Percentiles rank a stretch among this genome's conserved stretches.
These are phyloP conservation scores for Diophrys sp. DNA, from an alignment of 73 alveolate genomes.

Conservation along the genomic window DNA sequence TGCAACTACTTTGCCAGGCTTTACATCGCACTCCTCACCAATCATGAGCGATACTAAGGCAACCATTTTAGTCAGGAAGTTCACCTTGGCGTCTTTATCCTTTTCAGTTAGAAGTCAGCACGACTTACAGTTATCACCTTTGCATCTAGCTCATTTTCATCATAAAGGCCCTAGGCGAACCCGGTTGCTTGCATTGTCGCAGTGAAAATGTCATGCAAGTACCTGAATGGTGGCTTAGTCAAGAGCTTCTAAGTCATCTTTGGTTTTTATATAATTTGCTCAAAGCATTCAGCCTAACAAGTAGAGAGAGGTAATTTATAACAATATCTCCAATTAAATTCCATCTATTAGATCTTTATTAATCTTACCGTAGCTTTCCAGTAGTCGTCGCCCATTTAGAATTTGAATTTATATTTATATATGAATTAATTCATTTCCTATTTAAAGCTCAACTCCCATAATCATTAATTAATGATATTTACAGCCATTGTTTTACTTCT, in stretches of 20 bases:
- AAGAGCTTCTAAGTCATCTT: slow-evolving; percentile 86
- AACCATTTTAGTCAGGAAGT: slow-evolving; percentile 64
- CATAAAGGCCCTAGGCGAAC: slow-evolving; percentile 78
- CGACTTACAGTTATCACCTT: slow-evolving; percentile 41
- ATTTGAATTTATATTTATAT: slow-evolving; percentile 19
- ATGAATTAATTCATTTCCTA: not conserved
- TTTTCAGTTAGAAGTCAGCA: not conserved
- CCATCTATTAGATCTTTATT: too few relatives aligned
- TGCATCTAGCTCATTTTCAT: slow-evolving; percentile 80
- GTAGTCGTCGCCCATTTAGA: slow-evolving; percentile 35
- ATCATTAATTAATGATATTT: too few relatives aligned
- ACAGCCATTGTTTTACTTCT: too few relatives aligned
- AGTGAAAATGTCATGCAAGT: slow-evolving; percentile 70
- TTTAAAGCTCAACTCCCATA: slow-evolving; percentile 5
- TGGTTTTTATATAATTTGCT: slow-evolving; percentile 87
- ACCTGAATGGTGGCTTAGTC: slow-evolving; percentile 87
- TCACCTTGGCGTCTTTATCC: slow-evolving; percentile 67
- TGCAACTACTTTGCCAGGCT: slow-evolving; percentile 86
- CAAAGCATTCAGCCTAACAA: slow-evolving; percentile 68
- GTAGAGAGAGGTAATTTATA: too few relatives aligned
- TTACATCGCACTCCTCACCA: slow-evolving; percentile 72
- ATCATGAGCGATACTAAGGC: slow-evolving; percentile 53
- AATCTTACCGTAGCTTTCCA: not conserved
- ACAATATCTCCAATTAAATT: too few relatives aligned
- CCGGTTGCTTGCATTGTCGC: slow-evolving; percentile 91